Evolutionary conservation across 73 alveolate genomes (phyloP).

Genomic region (Blepharisma japonicum): DNA sequence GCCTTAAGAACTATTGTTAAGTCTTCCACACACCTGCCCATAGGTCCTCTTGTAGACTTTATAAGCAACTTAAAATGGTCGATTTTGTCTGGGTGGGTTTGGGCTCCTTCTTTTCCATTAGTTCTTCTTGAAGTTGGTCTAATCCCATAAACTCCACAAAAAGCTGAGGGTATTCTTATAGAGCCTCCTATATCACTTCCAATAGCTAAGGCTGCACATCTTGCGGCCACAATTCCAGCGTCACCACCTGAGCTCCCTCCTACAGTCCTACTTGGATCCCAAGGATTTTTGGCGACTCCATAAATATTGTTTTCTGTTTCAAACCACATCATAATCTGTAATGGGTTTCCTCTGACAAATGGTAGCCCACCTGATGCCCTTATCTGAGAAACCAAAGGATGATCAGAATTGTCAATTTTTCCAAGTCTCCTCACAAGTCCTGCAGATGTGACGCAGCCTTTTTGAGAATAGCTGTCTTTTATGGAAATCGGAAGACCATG

Average conservation of each 20-base stretch:
- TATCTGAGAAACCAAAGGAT: slow-evolving; percentile 38
- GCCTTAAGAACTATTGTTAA: slow-evolving; percentile 41
- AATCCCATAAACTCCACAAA: slow-evolving; percentile 62
- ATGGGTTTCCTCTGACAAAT: slow-evolving; percentile 66
- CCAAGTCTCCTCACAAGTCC: slow-evolving; percentile 41
- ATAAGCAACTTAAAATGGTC: background rate
- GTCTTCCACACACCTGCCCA: slow-evolving; percentile 68
- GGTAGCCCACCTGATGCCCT: slow-evolving; percentile 72
- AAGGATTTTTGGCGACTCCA: slow-evolving; percentile 71
- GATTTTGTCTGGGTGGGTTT: background rate
- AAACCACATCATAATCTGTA: slow-evolving; percentile 64
- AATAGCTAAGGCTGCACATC: slow-evolving; percentile 60
- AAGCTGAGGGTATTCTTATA: slow-evolving; percentile 62
- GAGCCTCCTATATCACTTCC: slow-evolving; percentile 74
- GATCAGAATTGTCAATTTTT: slow-evolving; percentile 47
- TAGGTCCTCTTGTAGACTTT: slow-evolving; percentile 56
- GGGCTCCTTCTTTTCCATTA: slow-evolving; percentile 26
- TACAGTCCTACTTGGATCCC: slow-evolving; percentile 58
- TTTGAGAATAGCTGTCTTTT: slow-evolving; percentile 49
- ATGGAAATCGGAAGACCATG: slow-evolving; percentile 75
- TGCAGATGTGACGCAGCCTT: slow-evolving; percentile 46
- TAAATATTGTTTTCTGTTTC: slow-evolving; percentile 61
- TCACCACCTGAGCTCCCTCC: slow-evolving; percentile 90
- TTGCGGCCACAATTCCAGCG: slow-evolving; percentile 67
- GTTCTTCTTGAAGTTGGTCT: slow-evolving; percentile 59